These are phyloP conservation scores for Candida albicans DNA, from an alignment of 1,139 yeast species.

Conservation along the genomic window DNA sequence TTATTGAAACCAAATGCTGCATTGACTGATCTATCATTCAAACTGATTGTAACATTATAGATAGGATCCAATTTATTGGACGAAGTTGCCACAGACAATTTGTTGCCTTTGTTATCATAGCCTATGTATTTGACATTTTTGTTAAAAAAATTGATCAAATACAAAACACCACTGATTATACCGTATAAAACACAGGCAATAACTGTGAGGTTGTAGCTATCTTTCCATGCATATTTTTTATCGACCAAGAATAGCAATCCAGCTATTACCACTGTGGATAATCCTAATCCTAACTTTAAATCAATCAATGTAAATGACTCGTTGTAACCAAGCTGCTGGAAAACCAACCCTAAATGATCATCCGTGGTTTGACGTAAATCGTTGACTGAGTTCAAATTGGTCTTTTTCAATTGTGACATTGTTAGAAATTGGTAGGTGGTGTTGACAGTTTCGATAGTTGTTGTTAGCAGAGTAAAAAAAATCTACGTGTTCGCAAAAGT, in stretches of 20 bases:
- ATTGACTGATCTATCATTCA: constrained; percentile 24
- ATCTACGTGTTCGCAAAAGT: too few relatives aligned
- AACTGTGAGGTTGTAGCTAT: constrained; percentile 33
- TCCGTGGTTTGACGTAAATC: constrained; percentile 53
- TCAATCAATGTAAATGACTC: constrained; percentile 63
- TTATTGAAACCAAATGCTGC: constrained; percentile 37
- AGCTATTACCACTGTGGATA: constrained; percentile 62
- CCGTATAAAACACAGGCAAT: constrained; percentile 54
- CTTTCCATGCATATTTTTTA: constrained; percentile 52
- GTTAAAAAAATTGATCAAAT: constrained; percentile 42
- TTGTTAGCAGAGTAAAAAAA: too few relatives aligned
- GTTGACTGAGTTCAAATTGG: constrained; percentile 36
- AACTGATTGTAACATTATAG: constrained; percentile 34
- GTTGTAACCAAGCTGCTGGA: constrained; percentile 59
- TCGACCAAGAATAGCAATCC: constrained; percentile 67
- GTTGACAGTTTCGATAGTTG: too few relatives aligned
- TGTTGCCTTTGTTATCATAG: constrained; percentile 30
- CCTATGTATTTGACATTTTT: constrained; percentile 66
- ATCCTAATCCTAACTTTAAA: constrained; percentile 67
- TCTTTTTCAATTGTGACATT: constrained; percentile 27
- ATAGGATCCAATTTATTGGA: constrained; percentile 47
- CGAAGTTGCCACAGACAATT: constrained; percentile 38
- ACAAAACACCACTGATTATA: constrained; percentile 47
- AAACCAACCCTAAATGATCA: constrained; percentile 45
- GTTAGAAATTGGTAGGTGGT: neutral